Evolutionary conservation across 2,329 filamentous ascomycete species (phyloP).

Genomic region (Amauroascus verrucosus): DNA sequence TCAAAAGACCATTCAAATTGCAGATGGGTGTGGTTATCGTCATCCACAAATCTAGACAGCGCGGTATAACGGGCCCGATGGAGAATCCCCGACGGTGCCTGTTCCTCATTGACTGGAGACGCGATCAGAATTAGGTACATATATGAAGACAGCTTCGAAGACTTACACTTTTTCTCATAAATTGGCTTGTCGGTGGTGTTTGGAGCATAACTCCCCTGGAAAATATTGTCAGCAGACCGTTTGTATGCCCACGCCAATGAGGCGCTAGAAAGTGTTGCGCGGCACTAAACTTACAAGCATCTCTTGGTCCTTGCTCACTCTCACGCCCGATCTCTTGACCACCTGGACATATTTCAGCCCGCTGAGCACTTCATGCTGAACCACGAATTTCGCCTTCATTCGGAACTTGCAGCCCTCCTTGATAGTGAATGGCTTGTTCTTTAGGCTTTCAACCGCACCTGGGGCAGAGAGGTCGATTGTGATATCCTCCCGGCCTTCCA

Average conservation of each 20-base stretch:
- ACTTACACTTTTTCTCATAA: constrained; percentile 87
- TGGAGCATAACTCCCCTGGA: constrained; percentile 79
- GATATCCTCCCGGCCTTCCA: constrained; percentile 71
- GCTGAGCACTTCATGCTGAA: constrained; percentile 91
- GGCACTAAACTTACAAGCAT: constrained; percentile 82
- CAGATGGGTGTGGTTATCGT: constrained; percentile 83
- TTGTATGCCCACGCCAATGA: no score
- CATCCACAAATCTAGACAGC: constrained; percentile 82
- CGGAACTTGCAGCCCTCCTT: constrained; percentile 91
- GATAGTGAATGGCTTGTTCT: constrained; percentile 90
- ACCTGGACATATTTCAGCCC: constrained; percentile 93
- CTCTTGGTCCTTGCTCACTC: constrained; percentile 85
- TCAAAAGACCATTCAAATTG: constrained; percentile 95
- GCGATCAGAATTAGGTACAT: background rate
- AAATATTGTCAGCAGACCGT: background rate
- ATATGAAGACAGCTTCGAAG: background rate
- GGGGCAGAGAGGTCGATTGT: constrained; percentile 73
- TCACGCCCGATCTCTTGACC: constrained; percentile 79
- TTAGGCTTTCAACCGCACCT: constrained; percentile 65
- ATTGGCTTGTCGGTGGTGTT: constrained; percentile 77
- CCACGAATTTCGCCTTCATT: constrained; percentile 90
- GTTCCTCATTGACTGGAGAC: constrained; percentile 70
- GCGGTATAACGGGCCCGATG: constrained; percentile 85
- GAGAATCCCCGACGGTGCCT: constrained; percentile 84
- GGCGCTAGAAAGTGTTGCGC: no score